Percentiles rank a stretch among this genome's conserved stretches.
Conservation (phyloP, 257 asterid genomes). For the Solanum medicagineum region DNA sequence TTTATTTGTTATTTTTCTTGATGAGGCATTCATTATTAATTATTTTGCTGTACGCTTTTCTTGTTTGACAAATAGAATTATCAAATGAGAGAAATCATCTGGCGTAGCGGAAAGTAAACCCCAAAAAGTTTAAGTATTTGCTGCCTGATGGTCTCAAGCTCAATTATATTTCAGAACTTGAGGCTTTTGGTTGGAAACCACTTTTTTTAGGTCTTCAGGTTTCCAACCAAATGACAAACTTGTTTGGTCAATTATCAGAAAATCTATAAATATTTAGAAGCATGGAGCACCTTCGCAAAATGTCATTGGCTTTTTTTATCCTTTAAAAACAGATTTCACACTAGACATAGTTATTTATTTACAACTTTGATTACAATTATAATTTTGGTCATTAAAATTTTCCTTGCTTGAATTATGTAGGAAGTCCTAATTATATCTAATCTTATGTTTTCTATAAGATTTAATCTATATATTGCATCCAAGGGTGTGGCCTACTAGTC, state of each 20-base stretch:
- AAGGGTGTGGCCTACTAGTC: neutral
- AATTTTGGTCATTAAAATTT: too few species aligned
- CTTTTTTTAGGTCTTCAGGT: neutral
- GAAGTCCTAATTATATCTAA: neutral
- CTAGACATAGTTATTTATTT: too few species aligned
- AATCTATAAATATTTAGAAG: neutral
- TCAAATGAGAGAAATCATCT: neutral
- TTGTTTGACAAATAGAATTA: neutral
- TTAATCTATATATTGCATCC: neutral
- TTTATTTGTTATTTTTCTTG: neutral
- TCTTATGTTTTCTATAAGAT: neutral
- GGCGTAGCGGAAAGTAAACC: neutral
- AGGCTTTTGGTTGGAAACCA: neutral
- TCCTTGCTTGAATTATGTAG: too few species aligned
- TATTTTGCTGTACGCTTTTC: neutral
- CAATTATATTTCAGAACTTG: neutral
- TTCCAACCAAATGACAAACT: neutral
- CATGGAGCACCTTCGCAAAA: neutral
- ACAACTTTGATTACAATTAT: too few species aligned
- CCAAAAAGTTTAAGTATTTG: neutral
- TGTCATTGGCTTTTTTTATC: neutral
- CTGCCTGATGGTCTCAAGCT: neutral
- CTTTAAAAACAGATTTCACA: too few species aligned
- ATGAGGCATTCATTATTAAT: neutral
- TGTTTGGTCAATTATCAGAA: neutral